Base-by-base conservation (phyloP, 768 basidiomycete species). In the Lactarius quietus region DNA sequence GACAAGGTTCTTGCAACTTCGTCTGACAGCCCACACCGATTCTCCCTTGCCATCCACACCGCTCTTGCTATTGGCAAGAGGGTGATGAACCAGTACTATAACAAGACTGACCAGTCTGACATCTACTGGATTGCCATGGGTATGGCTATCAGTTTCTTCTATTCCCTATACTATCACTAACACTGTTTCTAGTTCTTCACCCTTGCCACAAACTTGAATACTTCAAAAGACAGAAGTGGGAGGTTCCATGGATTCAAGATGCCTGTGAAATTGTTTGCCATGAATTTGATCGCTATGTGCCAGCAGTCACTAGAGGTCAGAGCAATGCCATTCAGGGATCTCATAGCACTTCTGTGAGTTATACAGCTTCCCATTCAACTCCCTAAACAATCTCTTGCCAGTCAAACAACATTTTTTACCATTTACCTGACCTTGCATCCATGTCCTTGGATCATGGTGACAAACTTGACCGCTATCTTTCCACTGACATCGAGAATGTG, bases 71-170 rank as follows among this genome's bases (percentile, higher is more conserved):
- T 74, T 18, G 3, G 72, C 70, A 7, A 73, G 52, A 66, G 62
- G 12, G 72, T 64, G 0, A 53, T 76, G 0, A 74, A 73, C 56
- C 23, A 52, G 3, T 76, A 75, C 52, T 76, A 76, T 43, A 56
- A 61, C 1, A 39, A 65, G 10, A 75, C 69, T 1, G 73, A 76
- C 52, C 31, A 20, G 5, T 72, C 73, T 0, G 66, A 69, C 15
- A 58, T 71, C 0, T 76, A 75, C 57, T 64, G 69, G 10, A 64
- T 64, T 20, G 35, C 63, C 3, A 64, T 64, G 63, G 23, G 63
- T 64, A 58, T 1, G 63, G 23, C 57, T 64, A 58, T 1, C 8
- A 33, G 8, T 23, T 15, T 39, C 26, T 33, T 12, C 9, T 20
- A 9, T 9, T 12, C 36, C 6, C 10, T 36, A 7, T 43, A 10